Percentiles rank a stretch among this genome's conserved stretches.
phyloP scores from a whole-genome alignment of 371 early-diverging fungal genomes.

The Fennellomyces sp. region DNA sequence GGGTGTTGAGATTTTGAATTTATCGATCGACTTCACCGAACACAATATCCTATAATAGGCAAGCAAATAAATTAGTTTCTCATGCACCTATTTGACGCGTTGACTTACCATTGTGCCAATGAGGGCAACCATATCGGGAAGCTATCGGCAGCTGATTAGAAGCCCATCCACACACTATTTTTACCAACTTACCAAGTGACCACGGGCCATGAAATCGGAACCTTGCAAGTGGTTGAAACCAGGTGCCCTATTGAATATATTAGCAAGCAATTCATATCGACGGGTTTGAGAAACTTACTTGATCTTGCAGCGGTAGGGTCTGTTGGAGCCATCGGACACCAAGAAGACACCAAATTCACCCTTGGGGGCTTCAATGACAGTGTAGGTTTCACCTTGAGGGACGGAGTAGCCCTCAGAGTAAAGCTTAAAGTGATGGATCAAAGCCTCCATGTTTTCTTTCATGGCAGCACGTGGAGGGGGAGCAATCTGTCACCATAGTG shows the following conservation, averaged over 20 bases:
- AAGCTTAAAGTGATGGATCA: slow-evolving; percentile 98
- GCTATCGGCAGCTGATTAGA: slow-evolving; percentile 2
- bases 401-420: slow-evolving; percentile 98
- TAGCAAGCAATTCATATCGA: background rate
- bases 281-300: slow-evolving; percentile 13
- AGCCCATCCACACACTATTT: background rate
- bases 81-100: background rate
- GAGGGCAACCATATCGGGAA: slow-evolving; percentile 96
- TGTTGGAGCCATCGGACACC: slow-evolving; percentile 88
- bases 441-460: slow-evolving; percentile 98
- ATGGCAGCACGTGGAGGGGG: slow-evolving; percentile 94
- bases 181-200: slow-evolving; percentile 60
- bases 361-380: slow-evolving; percentile 97
- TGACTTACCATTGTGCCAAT: slow-evolving; percentile 73
- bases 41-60: slow-evolving; percentile 77
- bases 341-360: slow-evolving; percentile 96
- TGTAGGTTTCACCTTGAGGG: slow-evolving; percentile 95
- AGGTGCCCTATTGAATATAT: slow-evolving; percentile 71
- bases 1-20: slow-evolving; percentile 13
- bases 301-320: slow-evolving; percentile 97
- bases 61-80: background rate
- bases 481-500: slow-evolving; percentile 56
- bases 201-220: slow-evolving; percentile 87
- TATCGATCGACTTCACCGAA: slow-evolving; percentile 91
- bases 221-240: slow-evolving; percentile 95